Evolutionary conservation across 441 rosid genomes (phyloP), one percentile per base, ranked within the genome.

Genomic region (Pelargonium fulgidum): DNA sequence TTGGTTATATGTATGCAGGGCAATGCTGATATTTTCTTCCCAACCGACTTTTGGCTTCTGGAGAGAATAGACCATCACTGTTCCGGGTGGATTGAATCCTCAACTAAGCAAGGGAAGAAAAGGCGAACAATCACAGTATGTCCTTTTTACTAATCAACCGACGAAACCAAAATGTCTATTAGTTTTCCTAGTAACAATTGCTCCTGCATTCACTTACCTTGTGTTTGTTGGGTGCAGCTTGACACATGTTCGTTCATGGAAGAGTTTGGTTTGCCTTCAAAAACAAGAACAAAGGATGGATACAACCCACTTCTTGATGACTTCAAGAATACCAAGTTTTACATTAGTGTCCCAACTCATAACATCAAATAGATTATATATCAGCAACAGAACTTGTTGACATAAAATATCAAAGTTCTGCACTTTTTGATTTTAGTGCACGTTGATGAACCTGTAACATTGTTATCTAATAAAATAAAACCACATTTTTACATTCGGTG

Each of bases 21-120:
- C 70, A 97, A 93, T 82, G 97, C 96, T 69, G 97, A 93, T 79
- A 91, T 93, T 47, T 93, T 93, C 78, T 93, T 93, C 70, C 97
- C 97, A 1, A 91, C 97, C 0, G 93, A 93, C 78, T 93, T 93
- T 74, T 84, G 82, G 90, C 91, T 93, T 47, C 81, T 93, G 88
- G 99, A 93, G 77, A 76, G 77, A 36, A 84, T 93, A 75, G 97
- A 93, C 52, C 99, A 93, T 81, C 86, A 86, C 76, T 87, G 97
- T 76, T 93, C 99, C 3, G 90, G 96, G 24, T 83, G 94, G 91
- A 72, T 72, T 79, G 86, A 89, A 73, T 76, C 47, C 65, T 79
- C 87, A 65, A 84, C 92, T 58, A 81, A 82, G 72, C 80, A 45
- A 73, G 96, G 95, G 74, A 93, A 85, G 79, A 91, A 81, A 83